Evolutionary conservation across 192 early-diverging fungal genomes (phyloP).

Genomic region (Podila horticola): DNA sequence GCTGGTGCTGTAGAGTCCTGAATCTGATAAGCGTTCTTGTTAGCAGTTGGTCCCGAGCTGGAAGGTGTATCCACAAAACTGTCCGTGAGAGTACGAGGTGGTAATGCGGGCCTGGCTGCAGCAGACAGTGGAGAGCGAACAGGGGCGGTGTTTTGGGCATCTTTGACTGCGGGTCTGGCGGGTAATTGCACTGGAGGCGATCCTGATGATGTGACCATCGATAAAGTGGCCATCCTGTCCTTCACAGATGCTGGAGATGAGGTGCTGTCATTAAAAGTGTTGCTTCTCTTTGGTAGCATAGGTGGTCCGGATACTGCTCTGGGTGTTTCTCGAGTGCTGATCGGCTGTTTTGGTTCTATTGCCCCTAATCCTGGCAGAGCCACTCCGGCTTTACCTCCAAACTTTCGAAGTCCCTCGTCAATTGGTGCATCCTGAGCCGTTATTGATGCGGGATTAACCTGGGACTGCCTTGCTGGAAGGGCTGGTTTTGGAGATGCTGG

Average conservation of each 20-base stretch:
- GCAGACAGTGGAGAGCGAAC: constrained; percentile 39
- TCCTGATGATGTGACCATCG: constrained; percentile 9
- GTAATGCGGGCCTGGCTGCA: constrained; percentile 26
- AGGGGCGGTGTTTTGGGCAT: background rate
- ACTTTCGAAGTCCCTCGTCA: background rate
- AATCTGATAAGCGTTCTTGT: constrained; percentile 21
- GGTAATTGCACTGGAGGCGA: constrained; percentile 16
- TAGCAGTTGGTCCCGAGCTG: background rate
- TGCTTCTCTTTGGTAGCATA: constrained; percentile 24
- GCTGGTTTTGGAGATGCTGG: background rate
- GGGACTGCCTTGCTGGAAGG: constrained; percentile 1
- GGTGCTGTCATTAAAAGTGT: constrained; percentile 5
- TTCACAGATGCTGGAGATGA: constrained; percentile 17
- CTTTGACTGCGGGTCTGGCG: constrained; percentile 16
- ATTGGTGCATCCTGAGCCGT: constrained; percentile 1
- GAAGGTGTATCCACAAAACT: constrained; percentile 21
- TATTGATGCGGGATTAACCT: background rate
- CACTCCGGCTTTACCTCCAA: constrained; percentile 1
- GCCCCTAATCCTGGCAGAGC: constrained; percentile 16
- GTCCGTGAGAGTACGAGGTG: constrained; percentile 15
- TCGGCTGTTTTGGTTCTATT: background rate
- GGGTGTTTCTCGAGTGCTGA: background rate
- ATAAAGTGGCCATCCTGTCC: constrained; percentile 41
- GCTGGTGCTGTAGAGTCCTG: constrained; percentile 29
- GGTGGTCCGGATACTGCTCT: constrained; percentile 18